Percentiles rank a stretch among this genome's conserved stretches.
Evolutionary conservation across 805 yeast species (phyloP).

Genomic region (Candida dajiaensis): DNA sequence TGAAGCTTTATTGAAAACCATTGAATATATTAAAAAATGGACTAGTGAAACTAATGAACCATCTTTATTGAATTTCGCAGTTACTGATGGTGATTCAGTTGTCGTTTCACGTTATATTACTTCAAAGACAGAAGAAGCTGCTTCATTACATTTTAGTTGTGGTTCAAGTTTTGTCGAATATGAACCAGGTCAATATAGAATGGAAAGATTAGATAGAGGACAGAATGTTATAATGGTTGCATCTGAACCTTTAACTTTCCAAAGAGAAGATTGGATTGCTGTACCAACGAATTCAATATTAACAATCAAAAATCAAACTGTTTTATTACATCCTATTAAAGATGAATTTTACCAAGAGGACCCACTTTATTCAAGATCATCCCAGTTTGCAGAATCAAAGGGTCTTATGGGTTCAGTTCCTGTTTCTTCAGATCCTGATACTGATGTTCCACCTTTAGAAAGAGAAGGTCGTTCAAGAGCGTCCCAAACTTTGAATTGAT

Average conservation of each 20-base stretch:
- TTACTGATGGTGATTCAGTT: constrained; percentile 85
- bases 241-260: constrained; percentile 93
- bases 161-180: constrained; percentile 89
- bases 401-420: constrained; percentile 95
- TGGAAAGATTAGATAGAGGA: constrained; percentile 90
- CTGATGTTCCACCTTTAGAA: constrained; percentile 68
- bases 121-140: constrained; percentile 90
- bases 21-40: constrained; percentile 75
- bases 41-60: constrained; percentile 66
- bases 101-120: constrained; percentile 87
- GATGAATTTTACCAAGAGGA: constrained; percentile 84
- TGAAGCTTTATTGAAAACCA: constrained; percentile 65
- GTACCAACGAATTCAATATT: constrained; percentile 89
- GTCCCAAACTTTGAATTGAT: background rate
- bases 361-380: constrained; percentile 61
- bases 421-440: constrained; percentile 41
- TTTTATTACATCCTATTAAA: constrained; percentile 80
- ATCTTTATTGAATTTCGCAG: constrained; percentile 85
- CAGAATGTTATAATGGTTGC: constrained; percentile 97
- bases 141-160: constrained; percentile 89
- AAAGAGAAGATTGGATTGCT: constrained; percentile 95
- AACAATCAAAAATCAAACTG: constrained; percentile 80
- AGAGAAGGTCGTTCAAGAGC: constrained; percentile 59
- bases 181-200: constrained; percentile 85
- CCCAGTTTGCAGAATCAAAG: constrained; percentile 79